phyloP scores from a whole-genome alignment of 768 basidiomycete genomes.

The Collybia mongolica region DNA sequence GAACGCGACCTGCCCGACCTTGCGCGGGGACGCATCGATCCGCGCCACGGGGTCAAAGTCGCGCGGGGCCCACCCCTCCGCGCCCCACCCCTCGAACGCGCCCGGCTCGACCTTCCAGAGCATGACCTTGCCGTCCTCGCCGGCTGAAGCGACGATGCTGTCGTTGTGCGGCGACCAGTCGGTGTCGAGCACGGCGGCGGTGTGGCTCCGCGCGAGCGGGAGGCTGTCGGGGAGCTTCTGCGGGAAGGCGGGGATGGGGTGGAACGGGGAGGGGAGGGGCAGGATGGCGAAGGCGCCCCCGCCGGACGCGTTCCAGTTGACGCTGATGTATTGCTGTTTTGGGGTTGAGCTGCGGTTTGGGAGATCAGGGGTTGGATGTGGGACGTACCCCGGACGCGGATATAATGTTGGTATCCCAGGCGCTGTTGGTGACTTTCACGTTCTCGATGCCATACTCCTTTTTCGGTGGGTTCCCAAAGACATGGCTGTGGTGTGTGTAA shows the following conservation, averaged over 20 bases:
- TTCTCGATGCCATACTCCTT: constrained; percentile 82
- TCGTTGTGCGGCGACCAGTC: constrained; percentile 97
- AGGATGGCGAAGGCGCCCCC: constrained; percentile 95
- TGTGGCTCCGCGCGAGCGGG: constrained; percentile 87
- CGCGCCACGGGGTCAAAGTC: constrained; percentile 87
- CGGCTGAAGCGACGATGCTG: constrained; percentile 83
- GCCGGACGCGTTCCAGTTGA: constrained; percentile 94
- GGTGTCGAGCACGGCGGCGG: constrained; percentile 87
- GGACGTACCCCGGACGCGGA: constrained; percentile 74
- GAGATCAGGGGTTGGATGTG: constrained; percentile 3
- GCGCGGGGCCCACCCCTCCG: constrained; percentile 75
- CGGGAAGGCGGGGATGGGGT: constrained; percentile 51
- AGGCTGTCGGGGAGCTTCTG: constrained; percentile 89
- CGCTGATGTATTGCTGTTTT: constrained; percentile 73
- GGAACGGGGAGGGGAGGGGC: constrained; percentile 77
- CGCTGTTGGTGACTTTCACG: constrained; percentile 82
- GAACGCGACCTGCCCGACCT: constrained; percentile 93
- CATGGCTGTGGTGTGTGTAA: constrained; percentile 60
- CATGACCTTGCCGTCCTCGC: constrained; percentile 92
- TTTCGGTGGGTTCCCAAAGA: constrained; percentile 87
- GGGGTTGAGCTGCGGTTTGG: background rate
- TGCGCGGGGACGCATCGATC: constrained; percentile 78
- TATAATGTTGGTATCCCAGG: constrained; percentile 96
- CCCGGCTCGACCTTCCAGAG: constrained; percentile 80
- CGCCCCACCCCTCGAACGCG: constrained; percentile 82